Evolutionary conservation across 164 flowering plant genomes (phyloP).

Genomic region (Tinospora cordifolia): DNA sequence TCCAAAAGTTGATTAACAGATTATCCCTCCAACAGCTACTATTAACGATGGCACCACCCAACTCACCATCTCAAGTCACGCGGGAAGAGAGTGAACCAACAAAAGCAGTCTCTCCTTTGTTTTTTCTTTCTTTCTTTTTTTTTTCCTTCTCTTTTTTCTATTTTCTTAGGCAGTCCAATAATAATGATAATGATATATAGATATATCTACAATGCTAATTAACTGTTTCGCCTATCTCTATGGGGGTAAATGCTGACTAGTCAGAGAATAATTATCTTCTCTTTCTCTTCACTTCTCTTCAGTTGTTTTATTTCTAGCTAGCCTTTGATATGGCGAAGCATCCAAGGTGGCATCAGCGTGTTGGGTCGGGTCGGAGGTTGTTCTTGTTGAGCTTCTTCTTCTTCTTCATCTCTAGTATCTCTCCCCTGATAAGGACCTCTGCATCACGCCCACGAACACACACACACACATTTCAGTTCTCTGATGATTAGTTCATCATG

Average conservation of each 20-base stretch:
- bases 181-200: background rate
- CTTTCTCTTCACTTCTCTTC: background rate
- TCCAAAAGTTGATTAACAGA: no score
- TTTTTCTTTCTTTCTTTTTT: background rate
- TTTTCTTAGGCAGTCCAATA: background rate
- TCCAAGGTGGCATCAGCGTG: slow-evolving; percentile 12
- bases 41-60: no score
- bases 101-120: background rate
- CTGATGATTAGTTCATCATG: no score
- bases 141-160: background rate
- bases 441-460: slow-evolving; percentile 4
- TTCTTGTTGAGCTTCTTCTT: background rate
- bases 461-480: background rate
- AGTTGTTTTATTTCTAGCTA: no score
- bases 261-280: background rate
- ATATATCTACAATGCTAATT: background rate
- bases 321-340: slow-evolving; percentile 10
- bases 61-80: no score
- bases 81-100: no score
- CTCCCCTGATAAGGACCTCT: slow-evolving; percentile 26
- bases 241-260: background rate
- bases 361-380: background rate
- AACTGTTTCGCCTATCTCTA: background rate
- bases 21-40: no score
- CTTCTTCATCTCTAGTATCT: slow-evolving; percentile 12